phyloP scores from a whole-genome alignment of 352 stramenopile genomes.

The Bremia lactucae region DNA sequence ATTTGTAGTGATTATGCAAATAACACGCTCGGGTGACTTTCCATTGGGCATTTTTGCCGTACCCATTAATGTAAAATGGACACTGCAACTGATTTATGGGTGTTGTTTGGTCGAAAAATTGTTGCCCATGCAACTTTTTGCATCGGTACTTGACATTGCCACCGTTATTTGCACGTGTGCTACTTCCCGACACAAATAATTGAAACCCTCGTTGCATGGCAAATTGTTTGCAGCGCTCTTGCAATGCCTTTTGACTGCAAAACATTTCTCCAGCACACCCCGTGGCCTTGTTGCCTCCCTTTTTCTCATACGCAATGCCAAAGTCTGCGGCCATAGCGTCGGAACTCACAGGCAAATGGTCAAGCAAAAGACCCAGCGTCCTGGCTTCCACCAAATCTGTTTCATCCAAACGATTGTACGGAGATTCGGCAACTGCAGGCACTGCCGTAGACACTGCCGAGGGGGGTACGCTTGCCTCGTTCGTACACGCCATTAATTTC shows the following conservation, averaged over 20 bases:
- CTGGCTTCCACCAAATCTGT: conserved; percentile 40
- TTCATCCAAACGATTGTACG: conserved; percentile 55
- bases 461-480: too few relatives aligned
- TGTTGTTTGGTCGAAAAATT: conserved; percentile 57
- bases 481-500: too few relatives aligned
- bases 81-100: conserved; percentile 42
- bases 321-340: conserved; percentile 43
- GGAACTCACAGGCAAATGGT: conserved; percentile 28
- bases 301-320: conserved; percentile 70
- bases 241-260: conserved; percentile 41
- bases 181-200: conserved; percentile 53
- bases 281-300: conserved; percentile 36
- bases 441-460: conserved; percentile 10
- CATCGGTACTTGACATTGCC: conserved; percentile 79
- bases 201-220: conserved; percentile 68
- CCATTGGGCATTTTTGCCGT: conserved; percentile 48
- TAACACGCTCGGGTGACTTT: conserved; percentile 72
- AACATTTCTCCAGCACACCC: conserved; percentile 56
- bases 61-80: conserved; percentile 77
- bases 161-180: conserved; percentile 49
- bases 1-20: conserved; percentile 81
- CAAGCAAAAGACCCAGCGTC: conserved; percentile 36
- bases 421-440: conserved; percentile 5
- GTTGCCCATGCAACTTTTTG: conserved; percentile 72
- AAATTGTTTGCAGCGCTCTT: conserved; percentile 74